A percentile compares a stretch with the other conserved stretches of the same genome.
These are phyloP conservation scores for Rhizoctonia solani DNA, from an alignment of 1,284 basidiomycete species.

Conservation along the genomic window DNA sequence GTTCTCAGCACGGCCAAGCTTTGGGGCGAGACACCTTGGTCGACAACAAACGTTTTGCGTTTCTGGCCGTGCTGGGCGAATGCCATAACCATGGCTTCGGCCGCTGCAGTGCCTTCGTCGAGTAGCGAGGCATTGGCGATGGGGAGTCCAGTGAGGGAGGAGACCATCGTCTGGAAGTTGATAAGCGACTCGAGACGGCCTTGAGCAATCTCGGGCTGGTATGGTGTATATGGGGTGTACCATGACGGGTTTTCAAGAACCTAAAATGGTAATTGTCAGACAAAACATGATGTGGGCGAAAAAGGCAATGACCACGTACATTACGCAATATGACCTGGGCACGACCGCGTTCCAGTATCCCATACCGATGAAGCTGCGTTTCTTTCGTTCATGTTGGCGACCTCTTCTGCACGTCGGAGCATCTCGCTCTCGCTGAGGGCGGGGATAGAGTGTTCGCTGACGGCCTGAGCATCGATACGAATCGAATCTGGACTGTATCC, in stretches of 20 bases:
- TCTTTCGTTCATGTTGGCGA: conserved; percentile 80
- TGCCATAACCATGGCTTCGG: conserved; percentile 90
- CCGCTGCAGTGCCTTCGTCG: conserved; percentile 91
- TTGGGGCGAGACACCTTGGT: conserved; percentile 80
- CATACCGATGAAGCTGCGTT: conserved; percentile 97
- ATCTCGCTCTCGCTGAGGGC: conserved; percentile 88
- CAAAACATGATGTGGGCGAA: background rate
- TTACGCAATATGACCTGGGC: conserved; percentile 93
- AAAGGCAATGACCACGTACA: conserved; percentile 52
- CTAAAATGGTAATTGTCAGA: conserved; percentile 48
- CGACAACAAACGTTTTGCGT: conserved; percentile 84
- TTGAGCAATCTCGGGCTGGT: conserved; percentile 92
- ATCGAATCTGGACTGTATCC: conserved; percentile 81
- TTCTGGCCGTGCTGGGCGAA: conserved; percentile 67
- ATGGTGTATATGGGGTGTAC: conserved; percentile 98
- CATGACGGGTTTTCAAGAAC: conserved; percentile 96
- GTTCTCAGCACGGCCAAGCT: conserved; percentile 85
- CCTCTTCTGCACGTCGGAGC: conserved; percentile 69
- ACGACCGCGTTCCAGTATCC: conserved; percentile 95
- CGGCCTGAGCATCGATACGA: conserved; percentile 63
- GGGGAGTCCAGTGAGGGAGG: conserved; percentile 91
- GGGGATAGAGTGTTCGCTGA: conserved; percentile 71
- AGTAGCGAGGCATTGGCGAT: conserved; percentile 93
- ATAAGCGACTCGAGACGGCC: conserved; percentile 94
- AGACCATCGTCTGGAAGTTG: conserved; percentile 97